Evolutionary conservation across 148 eudicot genomes (phyloP).

Genomic region (Chenopodium quinoa): DNA sequence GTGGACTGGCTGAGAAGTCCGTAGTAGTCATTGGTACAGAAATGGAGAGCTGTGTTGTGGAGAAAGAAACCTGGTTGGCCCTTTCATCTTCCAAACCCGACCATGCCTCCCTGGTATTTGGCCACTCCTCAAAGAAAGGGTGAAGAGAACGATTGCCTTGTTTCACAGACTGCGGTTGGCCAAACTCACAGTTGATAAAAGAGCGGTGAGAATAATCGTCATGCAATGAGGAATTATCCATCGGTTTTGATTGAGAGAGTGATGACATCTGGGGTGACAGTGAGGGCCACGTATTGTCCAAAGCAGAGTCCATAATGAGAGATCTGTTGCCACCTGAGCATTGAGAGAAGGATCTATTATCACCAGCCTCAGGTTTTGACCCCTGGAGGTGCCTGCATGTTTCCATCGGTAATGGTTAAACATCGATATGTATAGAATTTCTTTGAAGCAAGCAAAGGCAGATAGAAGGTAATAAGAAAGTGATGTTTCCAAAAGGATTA

Average conservation of each 20-base stretch:
- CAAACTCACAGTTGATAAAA: constrained; percentile 13
- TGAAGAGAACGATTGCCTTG: constrained; percentile 14
- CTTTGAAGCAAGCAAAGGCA: not conserved
- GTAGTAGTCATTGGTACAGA: constrained; percentile 11
- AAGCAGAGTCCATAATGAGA: constrained; percentile 2
- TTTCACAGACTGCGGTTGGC: not conserved
- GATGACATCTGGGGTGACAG: constrained; percentile 16
- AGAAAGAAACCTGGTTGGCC: constrained; percentile 11
- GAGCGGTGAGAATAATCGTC: constrained; percentile 4
- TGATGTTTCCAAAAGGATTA: not conserved
- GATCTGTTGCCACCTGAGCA: constrained; percentile 13
- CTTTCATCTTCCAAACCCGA: constrained; percentile 6
- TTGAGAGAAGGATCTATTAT: constrained; percentile 1
- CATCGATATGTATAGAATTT: not conserved
- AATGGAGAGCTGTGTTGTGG: constrained; percentile 16
- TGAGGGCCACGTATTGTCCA: constrained; percentile 14
- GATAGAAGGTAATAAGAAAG: not conserved
- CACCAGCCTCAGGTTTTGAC: constrained; percentile 9
- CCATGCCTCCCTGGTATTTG: constrained; percentile 8
- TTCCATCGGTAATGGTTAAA: not conserved
- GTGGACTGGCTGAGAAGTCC: constrained; percentile 8
- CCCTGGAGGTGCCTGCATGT: constrained; percentile 19
- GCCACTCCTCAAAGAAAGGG: constrained; percentile 20
- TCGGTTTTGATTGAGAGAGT: constrained; percentile 13
- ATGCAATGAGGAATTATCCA: not conserved